Percentiles rank a stretch among this genome's conserved stretches.
phyloP scores from a whole-genome alignment of 2,329 filamentous ascomycete genomes.

The Diaporthe humulicola region DNA sequence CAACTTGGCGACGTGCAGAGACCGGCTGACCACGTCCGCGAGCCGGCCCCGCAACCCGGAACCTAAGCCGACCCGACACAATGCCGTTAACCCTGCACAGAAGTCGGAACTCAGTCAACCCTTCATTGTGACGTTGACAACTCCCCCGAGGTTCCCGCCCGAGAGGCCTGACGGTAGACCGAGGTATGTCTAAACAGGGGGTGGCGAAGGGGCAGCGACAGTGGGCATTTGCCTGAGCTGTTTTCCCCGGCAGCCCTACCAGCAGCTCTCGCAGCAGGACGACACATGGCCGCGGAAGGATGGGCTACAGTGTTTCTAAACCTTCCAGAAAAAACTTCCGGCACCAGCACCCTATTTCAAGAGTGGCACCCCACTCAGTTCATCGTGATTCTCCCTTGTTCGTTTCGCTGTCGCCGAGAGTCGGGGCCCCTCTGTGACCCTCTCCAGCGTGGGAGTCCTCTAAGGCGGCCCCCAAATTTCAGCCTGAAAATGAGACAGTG shows the following conservation, averaged over 20 bases:
- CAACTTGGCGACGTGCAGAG: slow-evolving; percentile 21
- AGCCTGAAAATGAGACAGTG: slow-evolving; percentile 33
- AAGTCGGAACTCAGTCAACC: slow-evolving; percentile 30
- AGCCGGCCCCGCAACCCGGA: slow-evolving; percentile 37
- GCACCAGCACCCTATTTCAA: not conserved
- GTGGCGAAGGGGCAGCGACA: not conserved
- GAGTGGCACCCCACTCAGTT: not conserved
- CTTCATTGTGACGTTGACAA: not conserved
- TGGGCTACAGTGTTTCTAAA: slow-evolving; percentile 8
- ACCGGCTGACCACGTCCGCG: slow-evolving; percentile 30
- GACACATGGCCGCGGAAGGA: slow-evolving; percentile 3
- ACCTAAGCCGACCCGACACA: slow-evolving; percentile 16
- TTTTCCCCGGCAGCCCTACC: not conserved
- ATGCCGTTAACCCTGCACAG: not conserved
- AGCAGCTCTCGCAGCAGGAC: not conserved
- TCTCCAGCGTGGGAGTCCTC: slow-evolving; percentile 20
- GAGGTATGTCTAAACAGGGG: not conserved
- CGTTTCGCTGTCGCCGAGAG: slow-evolving; percentile 37
- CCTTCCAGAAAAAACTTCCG: slow-evolving; percentile 22
- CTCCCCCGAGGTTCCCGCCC: not conserved
- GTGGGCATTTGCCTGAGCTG: not conserved
- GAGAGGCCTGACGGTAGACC: not conserved
- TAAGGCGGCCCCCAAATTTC: slow-evolving; percentile 34
- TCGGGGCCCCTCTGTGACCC: slow-evolving; percentile 30
- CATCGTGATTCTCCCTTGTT: slow-evolving; percentile 22